These are phyloP conservation scores for Aureobasidium melanogenum DNA, from an alignment of 2,329 filamentous ascomycete species.

Conservation along the genomic window DNA sequence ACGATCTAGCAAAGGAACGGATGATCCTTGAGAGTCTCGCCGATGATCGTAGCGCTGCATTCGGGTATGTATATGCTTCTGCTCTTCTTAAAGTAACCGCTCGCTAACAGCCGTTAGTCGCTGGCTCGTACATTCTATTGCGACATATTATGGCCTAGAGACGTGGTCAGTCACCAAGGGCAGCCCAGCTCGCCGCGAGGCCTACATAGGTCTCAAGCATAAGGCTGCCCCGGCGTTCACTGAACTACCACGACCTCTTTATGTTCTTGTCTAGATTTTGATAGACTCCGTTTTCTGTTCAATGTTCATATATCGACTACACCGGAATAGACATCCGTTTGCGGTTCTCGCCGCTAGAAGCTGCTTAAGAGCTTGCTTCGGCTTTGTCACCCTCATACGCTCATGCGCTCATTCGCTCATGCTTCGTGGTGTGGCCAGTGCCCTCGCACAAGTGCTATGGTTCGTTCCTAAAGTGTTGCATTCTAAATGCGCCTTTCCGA, in stretches of 20 bases:
- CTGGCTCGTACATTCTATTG: conserved; percentile 89
- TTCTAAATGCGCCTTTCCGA: no score
- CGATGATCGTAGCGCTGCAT: conserved; percentile 66
- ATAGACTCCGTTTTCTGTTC: background rate
- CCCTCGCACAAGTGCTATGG: no score
- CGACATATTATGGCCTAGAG: conserved; percentile 79
- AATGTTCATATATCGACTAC: background rate
- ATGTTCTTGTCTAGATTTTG: conserved; percentile 41
- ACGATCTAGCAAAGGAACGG: conserved; percentile 49
- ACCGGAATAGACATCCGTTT: background rate
- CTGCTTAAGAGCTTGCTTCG: background rate
- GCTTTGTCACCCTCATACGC: no score
- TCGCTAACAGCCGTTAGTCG: conserved; percentile 45
- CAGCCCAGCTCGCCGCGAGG: conserved; percentile 63
- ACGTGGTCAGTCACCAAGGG: conserved; percentile 72
- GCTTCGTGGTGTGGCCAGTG: background rate
- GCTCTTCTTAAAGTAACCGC: background rate
- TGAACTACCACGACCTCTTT: conserved; percentile 54
- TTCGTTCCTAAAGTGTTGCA: no score
- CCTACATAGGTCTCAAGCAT: conserved; percentile 66
- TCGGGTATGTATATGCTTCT: conserved; percentile 54
- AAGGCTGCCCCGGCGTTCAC: conserved; percentile 27
- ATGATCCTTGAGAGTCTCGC: conserved; percentile 75
- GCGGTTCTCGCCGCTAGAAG: background rate
- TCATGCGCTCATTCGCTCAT: background rate